Conservation (phyloP, 1,139 yeast species). For the Pichia sp. region DNA sequence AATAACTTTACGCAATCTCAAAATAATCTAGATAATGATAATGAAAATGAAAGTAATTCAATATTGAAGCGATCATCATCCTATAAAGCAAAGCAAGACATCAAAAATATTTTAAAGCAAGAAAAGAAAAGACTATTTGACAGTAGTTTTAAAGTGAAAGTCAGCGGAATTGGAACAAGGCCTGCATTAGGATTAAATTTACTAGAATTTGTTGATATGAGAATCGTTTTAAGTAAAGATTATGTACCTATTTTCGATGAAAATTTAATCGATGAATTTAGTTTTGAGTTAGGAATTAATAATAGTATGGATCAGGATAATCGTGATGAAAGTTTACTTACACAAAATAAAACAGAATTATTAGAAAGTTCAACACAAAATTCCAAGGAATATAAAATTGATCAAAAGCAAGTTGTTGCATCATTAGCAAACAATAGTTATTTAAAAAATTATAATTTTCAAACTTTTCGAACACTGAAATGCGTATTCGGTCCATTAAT, state of each 20-base stretch:
- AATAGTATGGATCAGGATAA: constrained; percentile 8
- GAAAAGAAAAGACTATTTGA: constrained; percentile 27
- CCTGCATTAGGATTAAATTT: constrained; percentile 30
- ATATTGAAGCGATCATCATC: no score
- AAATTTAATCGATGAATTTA: constrained; percentile 27
- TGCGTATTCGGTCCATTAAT: constrained; percentile 28
- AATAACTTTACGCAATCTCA: no score
- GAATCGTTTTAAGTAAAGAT: constrained; percentile 28
- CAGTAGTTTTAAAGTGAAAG: constrained; percentile 23
- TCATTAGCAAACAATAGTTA: constrained; percentile 24
- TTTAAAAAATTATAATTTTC: constrained; percentile 28
- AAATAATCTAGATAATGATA: background rate
- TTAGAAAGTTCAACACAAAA: constrained; percentile 8
- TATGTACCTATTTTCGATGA: constrained; percentile 29
- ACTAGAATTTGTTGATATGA: constrained; percentile 27
- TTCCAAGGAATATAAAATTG: constrained; percentile 1
- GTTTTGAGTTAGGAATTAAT: constrained; percentile 29
- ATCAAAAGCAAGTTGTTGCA: constrained; percentile 17
- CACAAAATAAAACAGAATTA: background rate
- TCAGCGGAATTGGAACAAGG: constrained; percentile 26
- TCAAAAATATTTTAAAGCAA: constrained; percentile 18
- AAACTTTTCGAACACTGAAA: constrained; percentile 24
- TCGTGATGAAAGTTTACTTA: background rate
- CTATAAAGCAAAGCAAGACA: background rate
- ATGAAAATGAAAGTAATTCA: background rate